Conservation (phyloP, 1,139 yeast genomes). For the Taphrina pruni region DNA sequence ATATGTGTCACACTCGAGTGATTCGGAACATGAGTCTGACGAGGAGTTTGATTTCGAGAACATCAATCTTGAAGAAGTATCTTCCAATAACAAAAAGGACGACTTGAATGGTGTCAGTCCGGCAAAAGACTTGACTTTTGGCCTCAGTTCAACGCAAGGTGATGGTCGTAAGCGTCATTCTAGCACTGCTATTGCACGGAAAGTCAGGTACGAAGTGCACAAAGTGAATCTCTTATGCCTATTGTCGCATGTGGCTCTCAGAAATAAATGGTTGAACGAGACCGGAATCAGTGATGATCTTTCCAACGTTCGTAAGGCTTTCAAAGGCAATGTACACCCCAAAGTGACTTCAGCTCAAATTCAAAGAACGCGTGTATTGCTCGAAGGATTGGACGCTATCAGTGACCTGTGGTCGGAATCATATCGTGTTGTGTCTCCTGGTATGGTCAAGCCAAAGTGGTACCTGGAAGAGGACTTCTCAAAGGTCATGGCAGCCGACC, state of each 20-base stretch:
- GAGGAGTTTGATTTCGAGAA: slow-evolving; percentile 26
- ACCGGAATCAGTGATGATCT: slow-evolving; percentile 55
- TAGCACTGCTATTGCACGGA: slow-evolving; percentile 62
- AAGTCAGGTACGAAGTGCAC: slow-evolving; percentile 63
- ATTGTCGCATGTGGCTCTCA: slow-evolving; percentile 66
- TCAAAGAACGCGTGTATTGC: slow-evolving; percentile 67
- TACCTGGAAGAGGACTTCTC: slow-evolving; percentile 46
- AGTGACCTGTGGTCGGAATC: slow-evolving; percentile 55
- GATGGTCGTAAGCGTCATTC: neutral
- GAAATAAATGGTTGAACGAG: slow-evolving; percentile 77
- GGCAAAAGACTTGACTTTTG: neutral
- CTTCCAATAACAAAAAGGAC: neutral
- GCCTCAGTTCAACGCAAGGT: neutral
- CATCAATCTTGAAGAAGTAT: neutral
- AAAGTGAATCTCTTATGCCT: slow-evolving; percentile 63
- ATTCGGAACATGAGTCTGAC: neutral
- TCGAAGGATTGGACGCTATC: slow-evolving; percentile 73
- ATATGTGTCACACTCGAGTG: slow-evolving; percentile 1
- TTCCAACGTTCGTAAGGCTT: slow-evolving; percentile 36
- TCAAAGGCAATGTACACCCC: slow-evolving; percentile 60
- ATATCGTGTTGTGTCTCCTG: slow-evolving; percentile 47
- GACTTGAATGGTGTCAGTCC: neutral
- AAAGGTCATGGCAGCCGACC: slow-evolving; percentile 22
- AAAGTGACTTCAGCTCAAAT: slow-evolving; percentile 53
- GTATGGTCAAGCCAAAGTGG: slow-evolving; percentile 41